Evolutionary conservation across 495 filamentous ascomycete genomes (phyloP).

Genomic region (Hypoxylon crocopeplum): DNA sequence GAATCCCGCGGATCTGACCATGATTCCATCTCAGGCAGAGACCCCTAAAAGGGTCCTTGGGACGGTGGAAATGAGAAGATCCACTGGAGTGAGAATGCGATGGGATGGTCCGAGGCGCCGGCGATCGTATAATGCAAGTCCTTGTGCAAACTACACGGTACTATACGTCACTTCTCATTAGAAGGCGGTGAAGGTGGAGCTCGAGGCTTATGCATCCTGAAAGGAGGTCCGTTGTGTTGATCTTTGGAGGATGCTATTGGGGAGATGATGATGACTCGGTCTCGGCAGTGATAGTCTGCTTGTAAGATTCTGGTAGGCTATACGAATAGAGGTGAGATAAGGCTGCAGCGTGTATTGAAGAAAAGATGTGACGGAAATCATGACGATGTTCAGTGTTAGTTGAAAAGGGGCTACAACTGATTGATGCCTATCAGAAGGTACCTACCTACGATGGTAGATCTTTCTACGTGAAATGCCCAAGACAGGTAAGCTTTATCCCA

Average conservation of each 20-base stretch:
- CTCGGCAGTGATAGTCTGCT: not conserved
- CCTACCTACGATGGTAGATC: not conserved
- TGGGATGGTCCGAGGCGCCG: constrained; percentile 26
- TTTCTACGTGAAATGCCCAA: not conserved
- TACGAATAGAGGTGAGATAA: no score
- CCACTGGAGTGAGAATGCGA: constrained; percentile 16
- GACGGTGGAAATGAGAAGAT: constrained; percentile 14
- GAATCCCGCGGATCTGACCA: not conserved
- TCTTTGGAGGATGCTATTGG: not conserved
- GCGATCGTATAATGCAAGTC: constrained; percentile 15
- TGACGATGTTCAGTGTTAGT: not conserved
- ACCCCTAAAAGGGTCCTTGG: constrained; percentile 18
- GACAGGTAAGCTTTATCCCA: not conserved
- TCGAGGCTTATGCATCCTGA: constrained; percentile 22
- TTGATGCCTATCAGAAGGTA: not conserved
- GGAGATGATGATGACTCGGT: not conserved
- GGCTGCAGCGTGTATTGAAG: not conserved
- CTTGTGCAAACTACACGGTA: not conserved
- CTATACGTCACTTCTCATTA: constrained; percentile 27
- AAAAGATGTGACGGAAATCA: not conserved
- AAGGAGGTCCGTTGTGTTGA: constrained; percentile 22
- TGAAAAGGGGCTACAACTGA: not conserved
- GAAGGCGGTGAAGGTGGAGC: constrained; percentile 28
- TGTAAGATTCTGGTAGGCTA: no score
- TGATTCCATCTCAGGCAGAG: not conserved